These are phyloP conservation scores for Arthromyces matolae DNA, from an alignment of 768 basidiomycete species.

Conservation along the genomic window DNA sequence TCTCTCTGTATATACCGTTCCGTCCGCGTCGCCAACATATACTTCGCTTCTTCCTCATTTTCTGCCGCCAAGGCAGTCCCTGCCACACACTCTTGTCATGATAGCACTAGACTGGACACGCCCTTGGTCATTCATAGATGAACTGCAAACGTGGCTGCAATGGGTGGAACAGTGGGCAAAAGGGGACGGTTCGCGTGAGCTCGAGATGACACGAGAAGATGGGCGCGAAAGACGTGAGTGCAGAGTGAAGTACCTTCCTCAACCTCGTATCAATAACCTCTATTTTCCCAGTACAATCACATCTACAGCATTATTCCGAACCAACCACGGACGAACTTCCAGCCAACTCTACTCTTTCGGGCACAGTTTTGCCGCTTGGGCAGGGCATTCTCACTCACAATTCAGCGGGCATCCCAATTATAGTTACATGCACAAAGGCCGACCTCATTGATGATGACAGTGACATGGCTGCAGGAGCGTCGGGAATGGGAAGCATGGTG, in stretches of 20 bases:
- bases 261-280: conserved; percentile 5
- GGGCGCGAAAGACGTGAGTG: conserved; percentile 78
- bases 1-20: conserved; percentile 87
- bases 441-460: conserved; percentile 85
- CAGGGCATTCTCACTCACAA: conserved; percentile 87
- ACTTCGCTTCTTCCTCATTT: conserved; percentile 74
- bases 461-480: conserved; percentile 68
- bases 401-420: conserved; percentile 76
- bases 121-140: conserved; percentile 87
- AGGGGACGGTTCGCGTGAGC: conserved; percentile 64
- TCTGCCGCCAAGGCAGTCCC: conserved; percentile 61
- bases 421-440: conserved; percentile 90
- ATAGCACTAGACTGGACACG: conserved; percentile 94
- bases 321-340: conserved; percentile 67
- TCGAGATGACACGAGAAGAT: conserved; percentile 76
- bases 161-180: conserved; percentile 85
- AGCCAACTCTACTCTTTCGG: conserved; percentile 55
- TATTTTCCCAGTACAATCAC: conserved; percentile 64
- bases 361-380: conserved; percentile 77
- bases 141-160: conserved; percentile 77
- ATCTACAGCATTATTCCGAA: conserved; percentile 88
- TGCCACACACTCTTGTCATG: conserved; percentile 73
- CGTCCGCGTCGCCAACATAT: conserved; percentile 71
- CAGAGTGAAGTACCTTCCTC: neutral
- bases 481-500: conserved; percentile 87